These are phyloP conservation scores for Paracoccidioides brasiliensis DNA, from an alignment of 2,329 filamentous ascomycete species.

Conservation along the genomic window DNA sequence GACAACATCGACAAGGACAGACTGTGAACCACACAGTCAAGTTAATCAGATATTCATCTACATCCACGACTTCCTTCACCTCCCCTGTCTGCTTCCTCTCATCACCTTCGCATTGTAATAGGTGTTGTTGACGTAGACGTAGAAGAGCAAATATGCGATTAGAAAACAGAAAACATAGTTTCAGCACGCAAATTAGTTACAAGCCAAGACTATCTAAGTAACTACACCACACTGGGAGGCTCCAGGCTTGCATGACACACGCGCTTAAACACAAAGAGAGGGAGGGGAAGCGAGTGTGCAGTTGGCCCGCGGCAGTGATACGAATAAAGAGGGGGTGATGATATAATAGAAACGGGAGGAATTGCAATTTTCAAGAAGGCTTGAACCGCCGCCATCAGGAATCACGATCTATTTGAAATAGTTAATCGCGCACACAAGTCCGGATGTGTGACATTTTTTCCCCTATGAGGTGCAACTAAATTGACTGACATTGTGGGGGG, in stretches of 20 bases:
- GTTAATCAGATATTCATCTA: neutral
- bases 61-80: neutral
- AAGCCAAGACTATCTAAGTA: neutral
- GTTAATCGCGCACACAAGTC: constrained; percentile 4
- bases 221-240: neutral
- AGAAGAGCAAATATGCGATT: neutral
- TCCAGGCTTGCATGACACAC: neutral
- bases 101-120: neutral
- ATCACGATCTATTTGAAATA: constrained; percentile 5
- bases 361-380: constrained; percentile 2
- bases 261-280: constrained; percentile 1
- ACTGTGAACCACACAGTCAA: neutral
- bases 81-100: neutral
- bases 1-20: neutral
- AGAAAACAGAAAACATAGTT: neutral
- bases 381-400: neutral
- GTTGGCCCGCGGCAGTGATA: constrained; percentile 3
- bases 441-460: constrained; percentile 8
- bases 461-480: constrained; percentile 4
- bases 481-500: constrained; percentile 5
- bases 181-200: neutral
- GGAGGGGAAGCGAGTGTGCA: constrained; percentile 1
- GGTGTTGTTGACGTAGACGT: neutral
- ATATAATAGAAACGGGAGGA: constrained; percentile 2
- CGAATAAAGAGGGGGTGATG: neutral